phyloP scores from a whole-genome alignment of 2,329 filamentous ascomycete genomes.

The Scytalidium sp. region DNA sequence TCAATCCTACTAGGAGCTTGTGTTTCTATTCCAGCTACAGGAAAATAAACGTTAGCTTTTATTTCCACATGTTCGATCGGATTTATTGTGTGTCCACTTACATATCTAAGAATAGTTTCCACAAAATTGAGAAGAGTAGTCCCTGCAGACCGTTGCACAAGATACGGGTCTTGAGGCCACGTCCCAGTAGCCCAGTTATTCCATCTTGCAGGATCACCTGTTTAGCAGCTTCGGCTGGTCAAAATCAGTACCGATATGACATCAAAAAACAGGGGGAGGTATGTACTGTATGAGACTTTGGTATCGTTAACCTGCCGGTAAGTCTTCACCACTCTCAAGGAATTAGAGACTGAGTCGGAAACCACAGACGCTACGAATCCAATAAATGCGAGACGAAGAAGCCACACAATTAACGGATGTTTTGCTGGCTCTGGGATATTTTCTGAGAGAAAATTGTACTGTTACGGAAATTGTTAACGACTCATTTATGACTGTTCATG shows the following conservation, averaged over 20 bases:
- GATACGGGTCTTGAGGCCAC: conserved; percentile 44
- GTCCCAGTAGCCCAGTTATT: conserved; percentile 38
- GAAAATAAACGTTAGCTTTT: too few relatives aligned
- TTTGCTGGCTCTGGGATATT: conserved; percentile 37
- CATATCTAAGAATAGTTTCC: conserved; percentile 47
- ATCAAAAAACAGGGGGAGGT: neutral
- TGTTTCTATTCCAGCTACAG: too few relatives aligned
- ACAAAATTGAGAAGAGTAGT: conserved; percentile 44
- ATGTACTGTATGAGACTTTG: conserved; percentile 42
- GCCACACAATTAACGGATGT: conserved; percentile 37
- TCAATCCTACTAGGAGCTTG: too few relatives aligned
- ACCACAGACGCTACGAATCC: conserved; percentile 43
- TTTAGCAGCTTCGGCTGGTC: conserved; percentile 38
- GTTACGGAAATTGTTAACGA: neutral
- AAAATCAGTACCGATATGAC: neutral
- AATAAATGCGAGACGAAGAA: conserved; percentile 40
- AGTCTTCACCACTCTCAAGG: conserved; percentile 44
- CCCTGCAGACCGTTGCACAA: conserved; percentile 46
- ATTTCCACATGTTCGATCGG: too few relatives aligned
- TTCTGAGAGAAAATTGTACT: conserved; percentile 43
- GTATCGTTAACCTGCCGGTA: conserved; percentile 48
- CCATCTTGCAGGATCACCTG: conserved; percentile 39
- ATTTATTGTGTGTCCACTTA: too few relatives aligned
- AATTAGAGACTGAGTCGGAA: conserved; percentile 45
- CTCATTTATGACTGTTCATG: too few relatives aligned